Percentiles rank a stretch among this genome's conserved stretches.
Evolutionary conservation across 2,329 filamentous ascomycete species (phyloP).

Genomic region (Botrytis fabae): DNA sequence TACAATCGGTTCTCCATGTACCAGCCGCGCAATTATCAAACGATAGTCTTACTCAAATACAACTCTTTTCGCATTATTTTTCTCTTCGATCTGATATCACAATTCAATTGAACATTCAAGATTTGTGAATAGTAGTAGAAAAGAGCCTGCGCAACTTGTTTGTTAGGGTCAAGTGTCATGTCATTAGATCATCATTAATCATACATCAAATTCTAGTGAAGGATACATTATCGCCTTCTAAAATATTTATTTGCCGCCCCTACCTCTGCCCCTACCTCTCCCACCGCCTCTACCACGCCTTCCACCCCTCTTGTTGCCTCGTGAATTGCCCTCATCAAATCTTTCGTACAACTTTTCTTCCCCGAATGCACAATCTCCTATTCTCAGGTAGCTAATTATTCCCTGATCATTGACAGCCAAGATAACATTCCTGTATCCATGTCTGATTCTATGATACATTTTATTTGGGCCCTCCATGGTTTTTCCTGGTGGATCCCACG

Average conservation of each 20-base stretch:
- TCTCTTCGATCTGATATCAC: not conserved
- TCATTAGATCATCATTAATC: not conserved
- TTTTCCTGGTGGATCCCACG: conserved; percentile 60
- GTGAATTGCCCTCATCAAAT: conserved; percentile 47
- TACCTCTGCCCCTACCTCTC: conserved; percentile 34
- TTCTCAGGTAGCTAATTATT: conserved; percentile 80
- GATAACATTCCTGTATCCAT: conserved; percentile 81
- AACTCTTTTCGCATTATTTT: not conserved
- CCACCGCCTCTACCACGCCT: conserved; percentile 46
- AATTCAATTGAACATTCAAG: not conserved
- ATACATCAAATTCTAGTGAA: not conserved
- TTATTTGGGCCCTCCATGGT: conserved; percentile 47
- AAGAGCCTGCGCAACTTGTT: not conserved
- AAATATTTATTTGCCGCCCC: conserved; percentile 26
- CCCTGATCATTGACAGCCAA: conserved; percentile 89
- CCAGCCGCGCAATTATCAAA: not conserved
- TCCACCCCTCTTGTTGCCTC: conserved; percentile 42
- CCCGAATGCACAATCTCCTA: conserved; percentile 78
- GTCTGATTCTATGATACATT: conserved; percentile 76
- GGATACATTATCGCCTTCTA: not conserved
- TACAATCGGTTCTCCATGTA: not conserved
- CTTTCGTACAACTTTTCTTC: conserved; percentile 70
- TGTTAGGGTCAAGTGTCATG: not conserved
- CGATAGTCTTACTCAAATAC: not conserved
- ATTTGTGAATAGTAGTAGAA: not conserved